Conservation (phyloP, 2,329 filamentous ascomycete genomes). For the Nigrospora osmanthi region DNA sequence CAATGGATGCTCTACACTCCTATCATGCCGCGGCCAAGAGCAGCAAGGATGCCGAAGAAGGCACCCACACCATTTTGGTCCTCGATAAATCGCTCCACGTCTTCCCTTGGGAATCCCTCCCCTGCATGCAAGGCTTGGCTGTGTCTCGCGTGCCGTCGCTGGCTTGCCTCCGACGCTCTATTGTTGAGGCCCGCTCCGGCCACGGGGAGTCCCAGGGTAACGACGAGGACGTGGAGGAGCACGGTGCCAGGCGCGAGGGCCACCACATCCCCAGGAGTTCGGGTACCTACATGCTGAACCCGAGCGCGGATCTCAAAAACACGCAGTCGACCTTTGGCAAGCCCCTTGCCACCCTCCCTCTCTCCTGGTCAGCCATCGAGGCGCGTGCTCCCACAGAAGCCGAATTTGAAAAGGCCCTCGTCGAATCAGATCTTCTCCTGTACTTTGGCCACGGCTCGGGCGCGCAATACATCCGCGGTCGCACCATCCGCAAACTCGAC, state of each 20-base stretch:
- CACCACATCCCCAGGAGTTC: constrained; percentile 46
- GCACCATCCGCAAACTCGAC: constrained; percentile 71
- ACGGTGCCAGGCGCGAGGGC: constrained; percentile 29
- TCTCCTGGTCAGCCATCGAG: constrained; percentile 64
- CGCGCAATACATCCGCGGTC: constrained; percentile 84
- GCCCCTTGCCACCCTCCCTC: constrained; percentile 56
- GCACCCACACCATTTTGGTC: constrained; percentile 73
- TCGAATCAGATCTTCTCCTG: constrained; percentile 63
- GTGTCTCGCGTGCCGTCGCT: constrained; percentile 86
- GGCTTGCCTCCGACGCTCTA: constrained; percentile 68
- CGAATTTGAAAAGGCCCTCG: constrained; percentile 65
- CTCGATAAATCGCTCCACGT: constrained; percentile 85
- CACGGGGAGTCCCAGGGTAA: background rate
- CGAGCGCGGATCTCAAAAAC: constrained; percentile 70
- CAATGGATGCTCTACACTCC: constrained; percentile 71
- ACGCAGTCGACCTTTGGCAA: constrained; percentile 71
- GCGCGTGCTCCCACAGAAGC: constrained; percentile 64
- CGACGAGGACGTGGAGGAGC: constrained; percentile 1
- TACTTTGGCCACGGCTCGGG: constrained; percentile 97
- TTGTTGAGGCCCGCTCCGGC: constrained; percentile 43
- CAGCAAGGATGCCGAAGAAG: constrained; percentile 30
- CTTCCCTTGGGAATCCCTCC: constrained; percentile 94
- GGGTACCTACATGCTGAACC: constrained; percentile 82
- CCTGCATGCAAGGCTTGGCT: constrained; percentile 70
- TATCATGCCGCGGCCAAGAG: constrained; percentile 55